Conservation (phyloP, 1,284 basidiomycete genomes). For the Mycena sp. region DNA sequence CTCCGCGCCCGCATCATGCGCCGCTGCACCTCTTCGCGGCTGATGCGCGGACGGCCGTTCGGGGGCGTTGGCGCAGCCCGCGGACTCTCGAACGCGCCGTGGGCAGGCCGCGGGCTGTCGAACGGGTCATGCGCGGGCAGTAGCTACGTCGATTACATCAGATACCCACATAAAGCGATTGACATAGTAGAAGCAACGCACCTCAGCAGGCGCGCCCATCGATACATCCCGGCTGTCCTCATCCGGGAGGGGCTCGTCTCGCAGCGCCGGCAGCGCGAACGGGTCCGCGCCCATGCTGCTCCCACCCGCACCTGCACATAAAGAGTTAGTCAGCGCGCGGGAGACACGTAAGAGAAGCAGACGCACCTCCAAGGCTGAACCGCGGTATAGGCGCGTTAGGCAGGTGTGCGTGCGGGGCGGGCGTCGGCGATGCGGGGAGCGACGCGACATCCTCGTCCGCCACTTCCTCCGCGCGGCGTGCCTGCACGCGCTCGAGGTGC, state of each 20-base stretch:
- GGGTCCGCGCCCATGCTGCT: constrained; percentile 28
- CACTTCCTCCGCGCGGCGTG: constrained; percentile 49
- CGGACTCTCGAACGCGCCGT: too few species aligned
- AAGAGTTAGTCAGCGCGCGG: background rate
- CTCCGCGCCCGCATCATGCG: constrained; percentile 49
- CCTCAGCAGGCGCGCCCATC: background rate
- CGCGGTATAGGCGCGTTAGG: too few species aligned
- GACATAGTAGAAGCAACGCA: background rate
- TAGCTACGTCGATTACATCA: too few species aligned
- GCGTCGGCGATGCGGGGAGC: constrained; percentile 72
- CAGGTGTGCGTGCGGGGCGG: constrained; percentile 53
- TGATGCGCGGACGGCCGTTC: constrained; percentile 52
- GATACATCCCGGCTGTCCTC: constrained; percentile 29
- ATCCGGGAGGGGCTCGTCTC: constrained; percentile 34
- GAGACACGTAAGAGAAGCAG: too few species aligned
- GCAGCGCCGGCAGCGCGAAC: constrained; percentile 32
- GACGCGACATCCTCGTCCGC: constrained; percentile 56
- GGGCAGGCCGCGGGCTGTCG: too few species aligned
- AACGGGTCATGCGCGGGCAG: too few species aligned
- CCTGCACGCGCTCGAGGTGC: constrained; percentile 55
- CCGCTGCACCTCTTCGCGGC: constrained; percentile 61
- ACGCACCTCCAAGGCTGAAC: too few species aligned
- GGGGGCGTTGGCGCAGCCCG: constrained; percentile 3
- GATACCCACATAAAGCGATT: background rate
- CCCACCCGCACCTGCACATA: background rate